Evolutionary conservation across 140 eudicot genomes (phyloP).

Genomic region (Senecio squalidus): DNA sequence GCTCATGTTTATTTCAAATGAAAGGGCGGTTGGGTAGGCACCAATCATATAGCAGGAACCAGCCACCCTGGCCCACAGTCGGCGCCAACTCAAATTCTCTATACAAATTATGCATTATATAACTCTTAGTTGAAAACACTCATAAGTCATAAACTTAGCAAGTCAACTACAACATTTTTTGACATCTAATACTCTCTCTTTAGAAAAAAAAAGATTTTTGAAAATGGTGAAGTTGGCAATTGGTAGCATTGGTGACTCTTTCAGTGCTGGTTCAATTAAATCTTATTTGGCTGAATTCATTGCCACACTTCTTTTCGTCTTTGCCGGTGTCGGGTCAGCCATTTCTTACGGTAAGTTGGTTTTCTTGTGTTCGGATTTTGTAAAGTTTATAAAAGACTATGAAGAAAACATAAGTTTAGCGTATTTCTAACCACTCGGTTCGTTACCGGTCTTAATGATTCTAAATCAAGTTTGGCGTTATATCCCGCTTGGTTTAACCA

Average conservation of each 20-base stretch:
- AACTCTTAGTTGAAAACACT: conserved; percentile 26
- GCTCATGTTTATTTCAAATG: background rate
- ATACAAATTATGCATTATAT: conserved; percentile 23
- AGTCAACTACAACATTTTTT: conserved; percentile 7
- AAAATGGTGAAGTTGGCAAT: conserved; percentile 67
- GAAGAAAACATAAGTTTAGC: background rate
- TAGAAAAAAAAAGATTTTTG: background rate
- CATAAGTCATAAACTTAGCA: conserved; percentile 22
- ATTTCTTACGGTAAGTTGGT: conserved; percentile 48
- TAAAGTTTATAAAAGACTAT: too few species aligned
- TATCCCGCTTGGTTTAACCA: background rate
- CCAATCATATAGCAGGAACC: conserved; percentile 29
- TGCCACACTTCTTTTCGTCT: conserved; percentile 69
- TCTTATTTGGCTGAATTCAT: conserved; percentile 68
- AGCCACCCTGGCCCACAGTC: conserved; percentile 39
- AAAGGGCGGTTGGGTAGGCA: conserved; percentile 55
- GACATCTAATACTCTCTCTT: background rate
- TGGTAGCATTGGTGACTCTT: conserved; percentile 76
- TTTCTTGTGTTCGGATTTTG: background rate
- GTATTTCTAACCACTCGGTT: background rate
- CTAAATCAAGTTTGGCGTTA: background rate
- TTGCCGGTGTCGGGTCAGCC: conserved; percentile 77
- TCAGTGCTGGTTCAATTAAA: conserved; percentile 44
- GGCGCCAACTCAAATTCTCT: conserved; percentile 40
- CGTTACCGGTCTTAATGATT: background rate